These are phyloP conservation scores for Rubroshorea leprosula DNA, from an alignment of 345 rosid genomes.

Conservation along the genomic window DNA sequence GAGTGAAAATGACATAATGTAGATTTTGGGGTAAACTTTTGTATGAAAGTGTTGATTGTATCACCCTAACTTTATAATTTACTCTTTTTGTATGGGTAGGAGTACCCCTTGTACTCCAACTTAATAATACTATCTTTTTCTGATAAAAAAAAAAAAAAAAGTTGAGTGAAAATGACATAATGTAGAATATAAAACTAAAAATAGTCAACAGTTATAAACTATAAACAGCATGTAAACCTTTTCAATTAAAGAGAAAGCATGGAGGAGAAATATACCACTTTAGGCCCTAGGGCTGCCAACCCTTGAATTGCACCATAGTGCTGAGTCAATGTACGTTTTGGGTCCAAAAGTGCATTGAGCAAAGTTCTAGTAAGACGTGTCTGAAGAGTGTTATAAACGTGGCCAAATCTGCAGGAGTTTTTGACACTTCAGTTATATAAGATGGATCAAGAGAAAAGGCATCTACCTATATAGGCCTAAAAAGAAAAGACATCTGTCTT, in stretches of 20 bases:
- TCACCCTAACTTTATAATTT: too few species aligned
- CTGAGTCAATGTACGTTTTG: conserved; percentile 78
- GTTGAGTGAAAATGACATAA: not conserved
- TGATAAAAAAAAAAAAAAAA: too few species aligned
- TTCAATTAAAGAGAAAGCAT: not conserved
- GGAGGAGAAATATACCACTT: conserved; percentile 54
- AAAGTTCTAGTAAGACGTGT: conserved; percentile 85
- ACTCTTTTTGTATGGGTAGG: too few species aligned
- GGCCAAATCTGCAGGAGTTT: conserved; percentile 61
- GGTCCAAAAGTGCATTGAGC: conserved; percentile 81
- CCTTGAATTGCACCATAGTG: conserved; percentile 98
- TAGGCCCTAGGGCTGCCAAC: conserved; percentile 81
- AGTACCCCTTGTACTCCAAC: too few species aligned
- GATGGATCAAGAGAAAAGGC: not conserved
- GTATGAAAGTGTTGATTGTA: too few species aligned
- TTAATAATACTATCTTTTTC: too few species aligned
- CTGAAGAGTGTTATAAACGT: conserved; percentile 73
- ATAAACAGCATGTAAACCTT: not conserved
- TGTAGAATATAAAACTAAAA: not conserved
- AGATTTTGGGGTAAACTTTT: too few species aligned
- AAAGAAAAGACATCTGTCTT: too few species aligned
- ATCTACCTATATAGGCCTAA: too few species aligned
- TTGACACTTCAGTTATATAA: conserved; percentile 9
- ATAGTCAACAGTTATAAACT: not conserved
- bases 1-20: too few species aligned